These are phyloP conservation scores for Dysphania ambrosioides DNA, from an alignment of 148 eudicot genomes.

Conservation along the genomic window DNA sequence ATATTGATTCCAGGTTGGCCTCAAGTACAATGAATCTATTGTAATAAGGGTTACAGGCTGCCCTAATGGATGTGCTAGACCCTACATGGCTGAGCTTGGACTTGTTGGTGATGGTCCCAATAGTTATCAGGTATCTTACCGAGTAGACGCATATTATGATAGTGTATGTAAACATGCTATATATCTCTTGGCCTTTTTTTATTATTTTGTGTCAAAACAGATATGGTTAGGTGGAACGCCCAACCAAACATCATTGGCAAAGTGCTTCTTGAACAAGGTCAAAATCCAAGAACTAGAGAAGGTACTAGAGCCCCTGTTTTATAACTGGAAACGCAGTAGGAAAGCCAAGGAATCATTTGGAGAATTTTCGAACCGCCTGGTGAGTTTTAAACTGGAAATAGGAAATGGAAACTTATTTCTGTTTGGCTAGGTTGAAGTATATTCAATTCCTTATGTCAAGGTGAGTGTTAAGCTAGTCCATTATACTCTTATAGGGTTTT, in stretches of 20 bases:
- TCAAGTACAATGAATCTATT: slow-evolving; percentile 64
- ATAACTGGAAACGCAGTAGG: slow-evolving; percentile 63
- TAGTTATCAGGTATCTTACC: slow-evolving; percentile 79
- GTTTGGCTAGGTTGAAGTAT: neutral
- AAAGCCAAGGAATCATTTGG: slow-evolving; percentile 79
- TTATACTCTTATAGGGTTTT: slow-evolving; percentile 50
- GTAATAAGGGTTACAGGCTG: slow-evolving; percentile 91
- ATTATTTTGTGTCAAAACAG: slow-evolving; percentile 36
- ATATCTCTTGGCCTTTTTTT: no score
- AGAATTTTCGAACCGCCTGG: slow-evolving; percentile 75
- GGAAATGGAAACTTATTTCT: neutral
- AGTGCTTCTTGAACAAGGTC: slow-evolving; percentile 73
- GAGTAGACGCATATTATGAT: neutral
- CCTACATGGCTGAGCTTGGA: slow-evolving; percentile 99
- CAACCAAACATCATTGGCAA: slow-evolving; percentile 75
- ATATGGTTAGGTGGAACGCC: slow-evolving; percentile 98
- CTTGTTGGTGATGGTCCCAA: slow-evolving; percentile 98
- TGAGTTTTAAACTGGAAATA: slow-evolving; percentile 28
- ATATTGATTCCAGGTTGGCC: slow-evolving; percentile 70
- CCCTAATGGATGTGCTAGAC: slow-evolving; percentile 98
- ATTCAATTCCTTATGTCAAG: neutral
- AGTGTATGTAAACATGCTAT: neutral
- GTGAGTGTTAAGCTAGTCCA: neutral
- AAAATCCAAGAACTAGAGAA: slow-evolving; percentile 89
- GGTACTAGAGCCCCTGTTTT: slow-evolving; percentile 88